Evolutionary conservation across 495 filamentous ascomycete genomes (phyloP), one percentile per base, ranked within the genome.

Genomic region (Aspergillus bridgeri): DNA sequence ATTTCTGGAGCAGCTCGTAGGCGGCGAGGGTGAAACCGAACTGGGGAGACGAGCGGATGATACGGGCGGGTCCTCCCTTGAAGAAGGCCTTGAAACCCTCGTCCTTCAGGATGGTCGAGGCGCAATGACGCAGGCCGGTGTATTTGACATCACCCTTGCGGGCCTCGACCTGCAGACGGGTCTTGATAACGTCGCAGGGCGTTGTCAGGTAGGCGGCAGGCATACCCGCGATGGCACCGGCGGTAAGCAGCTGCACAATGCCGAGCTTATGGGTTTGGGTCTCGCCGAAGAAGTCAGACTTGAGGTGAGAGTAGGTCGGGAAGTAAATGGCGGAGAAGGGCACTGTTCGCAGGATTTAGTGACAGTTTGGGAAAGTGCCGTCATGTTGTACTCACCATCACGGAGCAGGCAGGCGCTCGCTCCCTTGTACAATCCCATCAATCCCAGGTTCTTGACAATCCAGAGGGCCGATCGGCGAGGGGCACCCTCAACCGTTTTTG

Each of bases 321-420:
- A 98, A 98, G 78, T 98, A 98, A 68, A 98, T 98, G 57, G 91
- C 92, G 46, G 92, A 96, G 79, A 98, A 98, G 3, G 94, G 94
- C 5, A 97, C 90, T 77, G 23, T 20, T 9, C 3, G 9, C 27
- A 24, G 15, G 15, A 4, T 48, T 69, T 57, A 69, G 66, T 22
- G 51, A n/a, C 21, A 19, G 49, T 42, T 58, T 19, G 17, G 15
- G 20, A 29, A 50, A 25, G 48, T 50, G 17, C 29, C 48, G 17
- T 56, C 7, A 21, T 27, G 33, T 45, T 17, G 27, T 18, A 24
- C 70, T 64, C 72, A 77, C 75, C 75, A 69, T 98, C 94, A 56
- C 94, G 92, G 20, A 98, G 84, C 61, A 98, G 78, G 72, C 94
- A 98, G 11, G 95, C 94, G 44, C 85, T 91, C n/a, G 95, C 94